Conservation (phyloP, 257 asterid species). For the Solanum lignicaule region DNA sequence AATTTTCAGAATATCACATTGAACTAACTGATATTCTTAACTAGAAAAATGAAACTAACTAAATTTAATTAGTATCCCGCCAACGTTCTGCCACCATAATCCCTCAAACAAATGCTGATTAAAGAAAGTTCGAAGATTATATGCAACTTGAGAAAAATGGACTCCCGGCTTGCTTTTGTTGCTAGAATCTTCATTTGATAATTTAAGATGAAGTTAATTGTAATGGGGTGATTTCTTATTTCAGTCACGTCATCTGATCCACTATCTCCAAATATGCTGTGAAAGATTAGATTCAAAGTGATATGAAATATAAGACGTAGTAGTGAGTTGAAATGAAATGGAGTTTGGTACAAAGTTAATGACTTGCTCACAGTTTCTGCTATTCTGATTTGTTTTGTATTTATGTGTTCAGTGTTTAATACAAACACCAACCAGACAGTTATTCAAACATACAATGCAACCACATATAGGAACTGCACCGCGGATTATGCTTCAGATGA, state of each 20-base stretch:
- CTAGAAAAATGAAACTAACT: background rate
- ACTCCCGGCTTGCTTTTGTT: background rate
- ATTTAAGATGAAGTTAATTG: background rate
- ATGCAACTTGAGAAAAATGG: background rate
- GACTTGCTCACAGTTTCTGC: background rate
- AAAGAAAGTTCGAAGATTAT: background rate
- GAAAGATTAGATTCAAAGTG: background rate
- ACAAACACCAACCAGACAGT: constrained; percentile 80
- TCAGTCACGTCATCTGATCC: background rate
- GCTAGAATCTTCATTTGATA: background rate
- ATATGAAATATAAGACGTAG: background rate
- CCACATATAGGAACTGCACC: constrained; percentile 55
- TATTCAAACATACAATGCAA: constrained; percentile 69
- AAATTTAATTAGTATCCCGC: background rate
- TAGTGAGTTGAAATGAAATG: background rate
- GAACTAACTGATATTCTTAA: background rate
- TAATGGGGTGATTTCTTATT: background rate
- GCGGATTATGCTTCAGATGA: constrained; percentile 43
- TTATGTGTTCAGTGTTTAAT: constrained; percentile 49
- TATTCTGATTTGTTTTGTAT: background rate
- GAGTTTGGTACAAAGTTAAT: background rate
- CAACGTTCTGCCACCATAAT: background rate
- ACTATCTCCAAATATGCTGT: background rate
- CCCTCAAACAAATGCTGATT: background rate
- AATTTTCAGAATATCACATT: background rate